These are phyloP conservation scores for Plasmodium reichenowi DNA, from an alignment of 169 alveolate species.

Conservation along the genomic window DNA sequence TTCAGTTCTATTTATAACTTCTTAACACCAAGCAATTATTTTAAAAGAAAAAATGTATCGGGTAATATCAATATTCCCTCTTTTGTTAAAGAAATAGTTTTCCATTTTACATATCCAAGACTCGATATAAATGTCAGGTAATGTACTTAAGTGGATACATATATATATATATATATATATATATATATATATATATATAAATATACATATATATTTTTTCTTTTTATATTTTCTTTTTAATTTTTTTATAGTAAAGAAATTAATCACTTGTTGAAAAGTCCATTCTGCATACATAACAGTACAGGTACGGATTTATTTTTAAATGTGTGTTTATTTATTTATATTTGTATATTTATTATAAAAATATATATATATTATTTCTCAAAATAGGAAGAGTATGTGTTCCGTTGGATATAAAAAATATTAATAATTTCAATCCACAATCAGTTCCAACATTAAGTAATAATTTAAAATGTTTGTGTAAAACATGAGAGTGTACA, in stretches of 20 bases:
- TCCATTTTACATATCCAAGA: slow-evolving; percentile 87
- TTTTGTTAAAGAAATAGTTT: slow-evolving; percentile 82
- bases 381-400: slow-evolving; percentile 85
- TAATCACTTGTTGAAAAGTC: slow-evolving; percentile 92
- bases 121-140: slow-evolving; percentile 86
- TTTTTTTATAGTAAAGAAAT: slow-evolving; percentile 85
- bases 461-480: slow-evolving; percentile 27
- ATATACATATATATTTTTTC: too few species aligned
- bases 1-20: slow-evolving; percentile 52
- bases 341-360: too few species aligned
- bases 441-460: slow-evolving; percentile 89
- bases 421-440: slow-evolving; percentile 83
- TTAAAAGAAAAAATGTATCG: slow-evolving; percentile 20
- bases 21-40: slow-evolving; percentile 62
- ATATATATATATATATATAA: neutral
- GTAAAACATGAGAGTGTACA: neutral
- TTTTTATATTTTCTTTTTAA: neutral
- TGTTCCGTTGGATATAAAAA: slow-evolving; percentile 86
- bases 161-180: too few species aligned
- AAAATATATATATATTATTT: neutral
- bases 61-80: slow-evolving; percentile 32
- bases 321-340: neutral
- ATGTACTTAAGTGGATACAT: neutral
- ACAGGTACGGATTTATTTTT: slow-evolving; percentile 84
- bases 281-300: slow-evolving; percentile 93